phyloP scores from a whole-genome alignment of 495 filamentous ascomycete genomes.

The Annulohypoxylon nitens region DNA sequence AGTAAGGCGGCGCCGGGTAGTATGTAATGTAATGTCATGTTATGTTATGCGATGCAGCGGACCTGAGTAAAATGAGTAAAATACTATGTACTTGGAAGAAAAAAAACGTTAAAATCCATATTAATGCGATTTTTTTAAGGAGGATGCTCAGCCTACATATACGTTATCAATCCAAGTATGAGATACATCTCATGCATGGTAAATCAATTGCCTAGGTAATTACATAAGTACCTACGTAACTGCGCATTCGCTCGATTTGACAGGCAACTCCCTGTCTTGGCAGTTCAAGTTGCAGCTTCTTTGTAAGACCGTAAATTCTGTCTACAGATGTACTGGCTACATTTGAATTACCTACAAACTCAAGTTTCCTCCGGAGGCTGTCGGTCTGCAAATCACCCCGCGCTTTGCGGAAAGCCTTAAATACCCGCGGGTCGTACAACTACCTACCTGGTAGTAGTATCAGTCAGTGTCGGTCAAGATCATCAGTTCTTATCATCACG shows the following conservation, averaged over 20 bases:
- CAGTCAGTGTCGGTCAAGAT: neutral
- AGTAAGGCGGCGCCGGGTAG: neutral
- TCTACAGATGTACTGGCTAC: constrained; percentile 1
- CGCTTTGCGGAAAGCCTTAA: constrained; percentile 40
- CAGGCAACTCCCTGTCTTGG: constrained; percentile 15
- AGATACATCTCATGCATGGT: constrained; percentile 14
- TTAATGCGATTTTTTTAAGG: neutral
- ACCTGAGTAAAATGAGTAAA: constrained; percentile 6
- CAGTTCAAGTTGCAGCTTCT: neutral
- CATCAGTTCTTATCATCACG: constrained; percentile 24
- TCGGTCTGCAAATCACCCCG: constrained; percentile 33
- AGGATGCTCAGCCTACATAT: neutral
- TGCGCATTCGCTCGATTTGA: constrained; percentile 14
- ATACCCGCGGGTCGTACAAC: constrained; percentile 43
- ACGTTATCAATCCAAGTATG: constrained; percentile 2
- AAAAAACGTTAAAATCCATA: neutral
- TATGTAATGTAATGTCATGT: neutral
- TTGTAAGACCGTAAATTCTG: constrained; percentile 1
- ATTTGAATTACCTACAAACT: neutral
- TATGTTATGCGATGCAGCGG: constrained; percentile 5
- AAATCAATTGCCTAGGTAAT: constrained; percentile 7
- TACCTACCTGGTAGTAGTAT: neutral
- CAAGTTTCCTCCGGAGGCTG: neutral
- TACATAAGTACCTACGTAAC: neutral
- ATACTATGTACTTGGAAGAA: neutral